A percentile compares a stretch with the other conserved stretches of the same genome.
Conservation (phyloP, 139 green algal species). For the Tetradesmus obliquus region DNA sequence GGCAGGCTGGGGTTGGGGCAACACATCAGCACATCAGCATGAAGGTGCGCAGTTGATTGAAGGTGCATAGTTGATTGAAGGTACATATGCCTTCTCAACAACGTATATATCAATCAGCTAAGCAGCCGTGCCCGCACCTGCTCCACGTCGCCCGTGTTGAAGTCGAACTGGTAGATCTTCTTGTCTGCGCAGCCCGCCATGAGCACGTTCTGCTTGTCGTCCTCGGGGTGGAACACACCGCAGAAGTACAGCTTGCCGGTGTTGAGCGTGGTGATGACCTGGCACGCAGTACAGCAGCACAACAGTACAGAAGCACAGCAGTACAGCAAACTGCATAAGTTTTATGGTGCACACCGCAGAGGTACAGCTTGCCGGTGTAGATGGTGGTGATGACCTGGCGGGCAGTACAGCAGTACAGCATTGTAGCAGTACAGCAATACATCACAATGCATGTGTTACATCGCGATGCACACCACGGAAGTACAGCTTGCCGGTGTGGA, state of each 20-base stretch:
- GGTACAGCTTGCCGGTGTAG: constrained; percentile 79
- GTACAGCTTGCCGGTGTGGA: constrained; percentile 76
- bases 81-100: too few relatives aligned
- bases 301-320: too few relatives aligned
- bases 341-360: constrained; percentile 73
- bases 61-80: too few relatives aligned
- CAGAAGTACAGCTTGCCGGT: constrained; percentile 85
- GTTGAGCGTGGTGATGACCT: constrained; percentile 76
- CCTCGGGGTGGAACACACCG: constrained; percentile 92
- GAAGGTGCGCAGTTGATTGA: too few relatives aligned
- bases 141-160: constrained; percentile 85
- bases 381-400: constrained; percentile 67
- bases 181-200: constrained; percentile 94
- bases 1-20: too few relatives aligned
- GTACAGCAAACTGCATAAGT: too few relatives aligned
- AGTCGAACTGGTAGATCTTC: constrained; percentile 96
- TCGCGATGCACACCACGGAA: constrained; percentile 80
- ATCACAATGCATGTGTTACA: too few relatives aligned
- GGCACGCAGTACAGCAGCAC: background rate
- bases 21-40: too few relatives aligned
- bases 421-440: too few relatives aligned
- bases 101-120: too few relatives aligned
- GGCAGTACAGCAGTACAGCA: too few relatives aligned
- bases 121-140: constrained; percentile 57
- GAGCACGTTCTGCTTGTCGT: constrained; percentile 92